Percentiles rank a stretch among this genome's conserved stretches.
Evolutionary conservation across 2,329 filamentous ascomycete genomes (phyloP).

Genomic region (Ceratocystiopsis sp.): DNA sequence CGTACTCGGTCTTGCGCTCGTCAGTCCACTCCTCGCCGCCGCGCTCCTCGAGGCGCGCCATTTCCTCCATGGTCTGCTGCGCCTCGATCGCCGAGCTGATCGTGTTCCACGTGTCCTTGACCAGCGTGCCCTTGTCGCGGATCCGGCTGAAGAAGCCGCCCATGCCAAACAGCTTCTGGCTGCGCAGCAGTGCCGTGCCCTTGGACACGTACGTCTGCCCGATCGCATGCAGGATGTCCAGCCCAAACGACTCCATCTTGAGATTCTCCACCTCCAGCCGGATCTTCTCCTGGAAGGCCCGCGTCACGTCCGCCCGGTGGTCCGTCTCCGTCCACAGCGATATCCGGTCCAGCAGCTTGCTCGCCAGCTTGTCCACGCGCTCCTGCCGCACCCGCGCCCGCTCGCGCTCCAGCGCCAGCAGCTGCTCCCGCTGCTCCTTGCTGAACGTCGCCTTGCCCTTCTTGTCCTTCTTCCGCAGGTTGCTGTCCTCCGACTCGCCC

Average conservation of each 20-base stretch:
- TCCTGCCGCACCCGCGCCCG: constrained; percentile 67
- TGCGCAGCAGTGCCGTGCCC: constrained; percentile 73
- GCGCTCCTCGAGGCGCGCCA: constrained; percentile 88
- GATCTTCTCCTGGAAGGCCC: constrained; percentile 86
- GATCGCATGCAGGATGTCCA: constrained; percentile 92
- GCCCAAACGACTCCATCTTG: constrained; percentile 97
- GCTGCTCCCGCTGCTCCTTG: constrained; percentile 85
- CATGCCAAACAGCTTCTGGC: constrained; percentile 92
- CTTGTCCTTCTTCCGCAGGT: constrained; percentile 39
- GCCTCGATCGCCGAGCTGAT: constrained; percentile 93
- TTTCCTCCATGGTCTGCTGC: constrained; percentile 97
- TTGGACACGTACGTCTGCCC: constrained; percentile 82
- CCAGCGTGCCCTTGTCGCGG: constrained; percentile 90
- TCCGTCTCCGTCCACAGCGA: constrained; percentile 97
- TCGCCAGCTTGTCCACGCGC: constrained; percentile 66
- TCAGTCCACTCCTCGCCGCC: constrained; percentile 98
- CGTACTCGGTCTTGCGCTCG: constrained; percentile 89
- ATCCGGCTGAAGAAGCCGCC: constrained; percentile 86
- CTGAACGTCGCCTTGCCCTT: constrained; percentile 73
- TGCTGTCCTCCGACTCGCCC: constrained; percentile 47
- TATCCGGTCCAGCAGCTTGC: constrained; percentile 77
- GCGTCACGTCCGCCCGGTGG: constrained; percentile 68
- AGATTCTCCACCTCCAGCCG: constrained; percentile 89
- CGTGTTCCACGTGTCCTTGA: constrained; percentile 97
- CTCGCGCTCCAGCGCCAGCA: constrained; percentile 77